Percentiles rank a stretch among this genome's conserved stretches.
Evolutionary conservation across 1,284 basidiomycete species (phyloP).

Genomic region (Leccinum pallidistipes): DNA sequence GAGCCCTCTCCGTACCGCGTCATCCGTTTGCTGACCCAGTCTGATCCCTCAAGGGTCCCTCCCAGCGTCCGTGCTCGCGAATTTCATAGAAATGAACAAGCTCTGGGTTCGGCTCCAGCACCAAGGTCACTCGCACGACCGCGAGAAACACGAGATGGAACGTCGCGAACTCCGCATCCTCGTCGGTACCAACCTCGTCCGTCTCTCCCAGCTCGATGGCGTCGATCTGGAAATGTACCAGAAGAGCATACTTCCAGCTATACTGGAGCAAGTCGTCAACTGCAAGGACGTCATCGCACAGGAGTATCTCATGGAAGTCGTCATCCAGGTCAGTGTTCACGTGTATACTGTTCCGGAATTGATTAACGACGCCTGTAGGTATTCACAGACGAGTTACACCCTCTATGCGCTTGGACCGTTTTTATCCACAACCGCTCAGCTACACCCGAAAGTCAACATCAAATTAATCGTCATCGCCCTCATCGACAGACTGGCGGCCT

Average conservation of each 20-base stretch:
- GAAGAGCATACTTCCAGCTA: conserved; percentile 79
- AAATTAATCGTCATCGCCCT: conserved; percentile 47
- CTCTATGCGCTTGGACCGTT: conserved; percentile 89
- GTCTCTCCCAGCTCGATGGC: conserved; percentile 51
- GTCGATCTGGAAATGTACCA: conserved; percentile 69
- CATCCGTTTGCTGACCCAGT: neutral
- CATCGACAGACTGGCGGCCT: conserved; percentile 92
- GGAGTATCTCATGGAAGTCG: conserved; percentile 97
- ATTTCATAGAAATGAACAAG: too few relatives aligned
- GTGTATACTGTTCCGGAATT: neutral
- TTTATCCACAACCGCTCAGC: conserved; percentile 27
- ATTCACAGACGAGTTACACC: conserved; percentile 95
- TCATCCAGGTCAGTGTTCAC: conserved; percentile 74
- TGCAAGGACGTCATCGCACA: conserved; percentile 98
- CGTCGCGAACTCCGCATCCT: conserved; percentile 51
- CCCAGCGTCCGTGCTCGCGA: too few relatives aligned
- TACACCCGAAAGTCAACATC: too few relatives aligned
- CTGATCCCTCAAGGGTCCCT: too few relatives aligned
- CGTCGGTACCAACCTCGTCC: conserved; percentile 94
- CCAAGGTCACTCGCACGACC: too few relatives aligned
- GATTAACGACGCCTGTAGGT: conserved; percentile 46
- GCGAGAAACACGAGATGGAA: too few relatives aligned
- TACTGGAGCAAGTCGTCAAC: conserved; percentile 93
- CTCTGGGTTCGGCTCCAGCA: too few relatives aligned
- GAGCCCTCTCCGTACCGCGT: conserved; percentile 29